phyloP scores from a whole-genome alignment of 768 basidiomycete genomes.

The Suillus bovinus region DNA sequence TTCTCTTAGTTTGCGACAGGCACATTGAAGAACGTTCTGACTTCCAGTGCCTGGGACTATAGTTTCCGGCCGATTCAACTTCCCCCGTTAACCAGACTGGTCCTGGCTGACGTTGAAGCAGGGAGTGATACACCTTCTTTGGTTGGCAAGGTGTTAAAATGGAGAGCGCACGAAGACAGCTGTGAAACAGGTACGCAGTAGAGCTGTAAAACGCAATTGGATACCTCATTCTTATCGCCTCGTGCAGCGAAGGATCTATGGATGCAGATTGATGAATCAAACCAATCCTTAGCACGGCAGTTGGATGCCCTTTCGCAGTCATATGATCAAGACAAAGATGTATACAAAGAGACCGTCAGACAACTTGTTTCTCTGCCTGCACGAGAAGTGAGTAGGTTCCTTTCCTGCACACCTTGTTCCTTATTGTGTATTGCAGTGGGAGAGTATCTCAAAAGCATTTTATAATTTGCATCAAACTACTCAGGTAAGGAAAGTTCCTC shows the following conservation, averaged over 20 bases:
- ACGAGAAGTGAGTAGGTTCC: constrained; percentile 43
- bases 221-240: constrained; percentile 5
- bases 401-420: background rate
- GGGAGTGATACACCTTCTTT: constrained; percentile 96
- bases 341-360: constrained; percentile 59
- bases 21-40: constrained; percentile 48
- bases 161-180: constrained; percentile 63
- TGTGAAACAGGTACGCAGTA: constrained; percentile 47
- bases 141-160: constrained; percentile 87
- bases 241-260: constrained; percentile 61
- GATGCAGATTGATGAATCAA: constrained; percentile 61
- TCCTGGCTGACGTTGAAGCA: constrained; percentile 95
- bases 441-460: constrained; percentile 53
- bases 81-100: constrained; percentile 78
- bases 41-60: constrained; percentile 76
- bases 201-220: background rate
- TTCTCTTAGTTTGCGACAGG: constrained; percentile 17
- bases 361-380: constrained; percentile 62
- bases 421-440: constrained; percentile 46
- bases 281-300: constrained; percentile 56
- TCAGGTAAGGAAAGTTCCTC: constrained; percentile 43
- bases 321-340: constrained; percentile 44
- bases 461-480: constrained; percentile 55
- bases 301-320: constrained; percentile 53
- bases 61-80: constrained; percentile 69